Evolutionary conservation across 2,329 filamentous ascomycete genomes (phyloP), one percentile per base, ranked within the genome.

Genomic region (Zymoseptoria brevis): DNA sequence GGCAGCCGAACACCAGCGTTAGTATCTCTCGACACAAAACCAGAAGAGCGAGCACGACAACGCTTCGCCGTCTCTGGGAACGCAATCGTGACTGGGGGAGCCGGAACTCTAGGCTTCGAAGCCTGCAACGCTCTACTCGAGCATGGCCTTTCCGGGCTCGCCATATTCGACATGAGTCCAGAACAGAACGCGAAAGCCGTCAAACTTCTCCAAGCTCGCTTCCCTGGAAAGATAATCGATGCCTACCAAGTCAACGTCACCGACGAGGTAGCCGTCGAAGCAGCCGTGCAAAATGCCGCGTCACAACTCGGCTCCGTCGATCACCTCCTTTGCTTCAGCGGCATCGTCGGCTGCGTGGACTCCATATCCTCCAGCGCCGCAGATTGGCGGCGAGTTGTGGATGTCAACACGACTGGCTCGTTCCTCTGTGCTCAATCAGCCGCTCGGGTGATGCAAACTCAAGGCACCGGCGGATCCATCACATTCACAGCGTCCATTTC

Each of bases 341-440:
- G 55, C 7, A 53, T 57, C 48, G 49, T 50, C 19, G 55, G 55
- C 21, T 52, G 41, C n/a, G 49, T 57, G 16, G 48, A 57, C 21
- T 49, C 55, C 7, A 21, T 57, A 11, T 49, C 51, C 6, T 45
- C 26, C 50, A 53, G 51, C 51, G 19, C 51, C 11, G 22, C 19
- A 22, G 51, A 29, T 5, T 53, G 51, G 51, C 51, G 51, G 26
- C 22, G 22, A 1, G 51, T 90, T 45, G 86, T 90, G 67, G 87
- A 90, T 72, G 89, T 90, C 78, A 91, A 91, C 80, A 77, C 90
- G 26, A 90, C 83, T 3, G 88, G 88, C 54, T 87, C 86, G 3
- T 90, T 90, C 80, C 79, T 90, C 63, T 85, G 89, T 79, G 81
- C 86, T 19, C 86, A 89, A 75, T 63, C 66, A 22, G 70, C 68